Percentiles rank a stretch among this genome's conserved stretches.
Evolutionary conservation across 2,329 filamentous ascomycete genomes (phyloP).

Genomic region (Diaporthe caulivora): DNA sequence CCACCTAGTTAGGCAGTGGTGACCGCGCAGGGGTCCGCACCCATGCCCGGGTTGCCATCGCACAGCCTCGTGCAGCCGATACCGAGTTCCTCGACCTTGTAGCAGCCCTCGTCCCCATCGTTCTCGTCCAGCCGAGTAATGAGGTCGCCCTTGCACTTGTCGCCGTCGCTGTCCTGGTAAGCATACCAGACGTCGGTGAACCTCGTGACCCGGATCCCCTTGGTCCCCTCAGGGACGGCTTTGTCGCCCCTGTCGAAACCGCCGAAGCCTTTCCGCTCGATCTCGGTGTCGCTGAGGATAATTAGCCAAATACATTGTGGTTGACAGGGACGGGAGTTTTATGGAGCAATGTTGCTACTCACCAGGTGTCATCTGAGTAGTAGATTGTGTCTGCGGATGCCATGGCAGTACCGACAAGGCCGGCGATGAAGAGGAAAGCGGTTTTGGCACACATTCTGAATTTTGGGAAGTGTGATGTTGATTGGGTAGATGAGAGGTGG

Average conservation of each 20-base stretch:
- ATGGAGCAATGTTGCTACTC: not conserved
- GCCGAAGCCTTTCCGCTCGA: constrained; percentile 36
- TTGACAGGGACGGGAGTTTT: not conserved
- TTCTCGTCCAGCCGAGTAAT: not conserved
- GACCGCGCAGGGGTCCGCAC: not conserved
- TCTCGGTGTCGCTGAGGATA: constrained; percentile 24
- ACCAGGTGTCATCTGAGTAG: constrained; percentile 32
- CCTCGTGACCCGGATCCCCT: constrained; percentile 60
- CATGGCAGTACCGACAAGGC: constrained; percentile 38
- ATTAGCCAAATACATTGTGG: not conserved
- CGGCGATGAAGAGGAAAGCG: constrained; percentile 38
- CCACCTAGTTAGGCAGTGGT: not conserved
- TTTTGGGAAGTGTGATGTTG: not conserved
- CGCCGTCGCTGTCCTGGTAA: not conserved
- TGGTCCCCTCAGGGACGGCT: constrained; percentile 56
- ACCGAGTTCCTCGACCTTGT: not conserved
- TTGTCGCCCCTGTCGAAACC: constrained; percentile 45
- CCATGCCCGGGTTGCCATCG: not conserved
- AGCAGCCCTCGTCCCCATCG: not conserved
- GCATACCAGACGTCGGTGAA: constrained; percentile 17
- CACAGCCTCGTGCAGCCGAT: not conserved
- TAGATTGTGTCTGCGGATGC: constrained; percentile 37
- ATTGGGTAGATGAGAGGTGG: not conserved
- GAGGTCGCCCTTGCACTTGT: constrained; percentile 1
- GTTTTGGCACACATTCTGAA: constrained; percentile 39